Evolutionary conservation across 495 filamentous ascomycete genomes (phyloP).

Genomic region (Penicillium parvum): DNA sequence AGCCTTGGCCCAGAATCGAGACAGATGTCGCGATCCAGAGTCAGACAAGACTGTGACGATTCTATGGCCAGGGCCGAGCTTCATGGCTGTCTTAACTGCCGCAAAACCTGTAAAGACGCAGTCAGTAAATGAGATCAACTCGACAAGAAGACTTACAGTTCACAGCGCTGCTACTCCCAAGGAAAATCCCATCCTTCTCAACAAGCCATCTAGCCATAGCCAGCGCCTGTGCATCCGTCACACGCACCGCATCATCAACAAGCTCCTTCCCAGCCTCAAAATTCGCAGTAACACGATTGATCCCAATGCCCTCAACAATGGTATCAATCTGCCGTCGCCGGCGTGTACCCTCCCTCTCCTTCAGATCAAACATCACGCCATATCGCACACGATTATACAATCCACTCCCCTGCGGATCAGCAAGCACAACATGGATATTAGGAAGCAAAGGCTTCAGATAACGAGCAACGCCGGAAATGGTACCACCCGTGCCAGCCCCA

Average conservation of each 20-base stretch:
- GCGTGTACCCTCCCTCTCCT: slow-evolving; percentile 85
- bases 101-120: slow-evolving; percentile 57
- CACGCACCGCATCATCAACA: slow-evolving; percentile 84
- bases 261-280: slow-evolving; percentile 80
- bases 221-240: slow-evolving; percentile 87
- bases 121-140: slow-evolving; percentile 1
- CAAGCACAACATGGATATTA: slow-evolving; percentile 69
- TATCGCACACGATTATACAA: slow-evolving; percentile 85
- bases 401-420: slow-evolving; percentile 92
- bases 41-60: slow-evolving; percentile 94
- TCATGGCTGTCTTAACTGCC: slow-evolving; percentile 71
- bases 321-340: slow-evolving; percentile 88
- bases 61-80: slow-evolving; percentile 68
- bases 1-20: slow-evolving; percentile 87
- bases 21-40: slow-evolving; percentile 83
- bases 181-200: slow-evolving; percentile 92
- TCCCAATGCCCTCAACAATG: slow-evolving; percentile 93
- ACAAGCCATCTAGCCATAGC: slow-evolving; percentile 93
- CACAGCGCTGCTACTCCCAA: slow-evolving; percentile 89
- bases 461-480: slow-evolving; percentile 78
- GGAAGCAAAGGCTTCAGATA: slow-evolving; percentile 71
- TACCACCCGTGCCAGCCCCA: slow-evolving; percentile 95
- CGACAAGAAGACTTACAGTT: slow-evolving; percentile 61
- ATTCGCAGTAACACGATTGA: slow-evolving; percentile 87
- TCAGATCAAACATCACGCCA: slow-evolving; percentile 91